Base-by-base conservation (phyloP, 164 flowering plant genomes). In the Magnolia officinalis region DNA sequence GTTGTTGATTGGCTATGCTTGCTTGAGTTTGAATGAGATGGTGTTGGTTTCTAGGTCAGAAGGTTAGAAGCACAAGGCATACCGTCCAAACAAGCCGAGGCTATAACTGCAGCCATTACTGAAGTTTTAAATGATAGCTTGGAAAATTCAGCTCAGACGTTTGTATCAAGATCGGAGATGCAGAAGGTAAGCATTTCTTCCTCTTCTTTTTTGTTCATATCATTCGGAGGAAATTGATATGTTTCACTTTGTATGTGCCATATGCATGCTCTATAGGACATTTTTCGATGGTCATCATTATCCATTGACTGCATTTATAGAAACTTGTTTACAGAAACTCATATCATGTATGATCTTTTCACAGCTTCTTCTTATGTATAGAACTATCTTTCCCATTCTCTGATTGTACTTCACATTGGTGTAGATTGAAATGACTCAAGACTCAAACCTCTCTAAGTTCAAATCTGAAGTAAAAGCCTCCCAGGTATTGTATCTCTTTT, bases 31-130 rank as follows among this genome's bases (percentile, higher is more conserved):
- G 49, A 29, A 13, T 67, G 8, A 26, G 70, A 67, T 18, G 72
- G 68, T 6, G 13, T 55, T 8, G 8, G 5, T 66, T 29, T 77
- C 3, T 24, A 94, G 98, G 97, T 92, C 18, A 86, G 93, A 76
- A 79, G 86, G 65, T 86, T 94, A 64, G 98, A 94, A 80, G 86
- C 87, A 2, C 84, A 91, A 79, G 98, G 95, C 0, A 81, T 94
- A 49, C 94, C 92, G 19, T 79, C 94, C 0, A 87, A 90, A 73
- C 97, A 94, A 26, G 98, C 98, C 0, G 98, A 94, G 79, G 98
- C 93, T 1, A 90, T 92, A 61, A 94, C 98, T 1, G 77, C 89
- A 63, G 92, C 94, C 2, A 87, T 93, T 5, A 90, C 90, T 21
- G 86, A 89, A 58, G 98, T 93, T 69, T 80, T 92, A 78, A 87